These are phyloP conservation scores for Xylariaceae sp. DNA, from an alignment of 2,329 filamentous ascomycete species.

Conservation along the genomic window DNA sequence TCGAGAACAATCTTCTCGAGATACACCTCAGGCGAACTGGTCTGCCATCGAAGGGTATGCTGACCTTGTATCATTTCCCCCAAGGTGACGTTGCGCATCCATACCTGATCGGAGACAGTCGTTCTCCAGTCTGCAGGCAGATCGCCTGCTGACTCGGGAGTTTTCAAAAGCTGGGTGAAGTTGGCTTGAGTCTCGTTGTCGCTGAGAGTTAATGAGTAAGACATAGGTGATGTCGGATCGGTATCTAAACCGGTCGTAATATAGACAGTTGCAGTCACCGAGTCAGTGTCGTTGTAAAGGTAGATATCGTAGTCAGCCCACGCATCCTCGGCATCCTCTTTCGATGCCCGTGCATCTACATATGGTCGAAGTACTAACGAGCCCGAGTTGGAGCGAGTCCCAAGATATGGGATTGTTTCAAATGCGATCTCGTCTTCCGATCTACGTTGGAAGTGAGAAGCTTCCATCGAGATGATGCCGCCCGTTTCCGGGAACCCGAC, in stretches of 20 bases:
- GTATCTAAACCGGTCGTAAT: conserved; percentile 47
- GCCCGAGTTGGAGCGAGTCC: conserved; percentile 25
- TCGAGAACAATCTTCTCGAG: conserved; percentile 39
- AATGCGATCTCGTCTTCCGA: conserved; percentile 25
- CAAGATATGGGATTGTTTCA: conserved; percentile 31
- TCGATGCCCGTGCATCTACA: conserved; percentile 20
- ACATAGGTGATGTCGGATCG: conserved; percentile 47
- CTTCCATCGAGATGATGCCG: conserved; percentile 36
- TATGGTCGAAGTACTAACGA: conserved; percentile 26
- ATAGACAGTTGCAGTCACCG: conserved; percentile 32
- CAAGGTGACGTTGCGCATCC: conserved; percentile 41
- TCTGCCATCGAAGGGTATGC: conserved; percentile 32
- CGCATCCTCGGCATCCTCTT: conserved; percentile 12
- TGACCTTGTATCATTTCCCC: conserved; percentile 22
- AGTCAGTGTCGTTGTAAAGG: conserved; percentile 24
- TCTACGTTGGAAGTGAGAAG: conserved; percentile 24
- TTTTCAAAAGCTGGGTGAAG: conserved; percentile 34
- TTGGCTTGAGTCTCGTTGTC: conserved; percentile 40
- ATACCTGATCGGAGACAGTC: conserved; percentile 49
- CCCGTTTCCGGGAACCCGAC: conserved; percentile 34
- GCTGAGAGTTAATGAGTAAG: conserved; percentile 49
- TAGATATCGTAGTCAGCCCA: conserved; percentile 33
- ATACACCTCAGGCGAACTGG: conserved; percentile 34
- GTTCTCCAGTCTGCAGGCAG: conserved; percentile 47
- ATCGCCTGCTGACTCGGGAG: conserved; percentile 41